A percentile compares a stretch with the other conserved stretches of the same genome.
phyloP scores from a whole-genome alignment of 1,284 basidiomycete genomes.

The Apiotrichum sp. region DNA sequence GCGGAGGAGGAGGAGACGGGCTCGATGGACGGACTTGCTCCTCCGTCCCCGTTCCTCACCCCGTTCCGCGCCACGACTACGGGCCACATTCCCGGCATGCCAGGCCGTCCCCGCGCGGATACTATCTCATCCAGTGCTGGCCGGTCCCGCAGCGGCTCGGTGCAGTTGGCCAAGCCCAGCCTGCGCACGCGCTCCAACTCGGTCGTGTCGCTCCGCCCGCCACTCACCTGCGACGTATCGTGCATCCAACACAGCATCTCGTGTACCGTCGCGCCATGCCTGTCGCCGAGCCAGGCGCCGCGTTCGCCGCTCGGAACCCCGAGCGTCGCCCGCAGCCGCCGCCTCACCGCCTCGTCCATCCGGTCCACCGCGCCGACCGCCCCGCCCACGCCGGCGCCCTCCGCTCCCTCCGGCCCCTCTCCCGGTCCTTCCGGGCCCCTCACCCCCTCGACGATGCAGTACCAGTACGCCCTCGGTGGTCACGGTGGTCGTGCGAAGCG shows the following conservation, averaged over 20 bases:
- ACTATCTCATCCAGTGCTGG: not conserved
- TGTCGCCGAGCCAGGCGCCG: not conserved
- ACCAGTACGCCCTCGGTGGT: constrained; percentile 42
- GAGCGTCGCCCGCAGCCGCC: not conserved
- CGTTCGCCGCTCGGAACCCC: constrained; percentile 9
- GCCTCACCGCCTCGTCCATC: constrained; percentile 1
- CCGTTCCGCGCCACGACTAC: not conserved
- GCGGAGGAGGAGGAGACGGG: constrained; percentile 1
- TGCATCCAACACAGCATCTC: constrained; percentile 6
- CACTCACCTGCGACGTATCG: constrained; percentile 35
- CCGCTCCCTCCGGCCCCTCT: no score
- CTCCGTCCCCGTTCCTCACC: not conserved
- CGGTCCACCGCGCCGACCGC: constrained; percentile 17
- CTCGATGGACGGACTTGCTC: not conserved
- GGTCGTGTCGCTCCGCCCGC: constrained; percentile 23
- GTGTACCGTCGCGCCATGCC: not conserved
- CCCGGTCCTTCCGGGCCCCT: no score
- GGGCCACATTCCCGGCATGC: not conserved
- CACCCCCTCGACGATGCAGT: constrained; percentile 5
- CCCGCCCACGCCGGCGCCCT: not conserved
- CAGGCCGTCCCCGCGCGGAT: not conserved
- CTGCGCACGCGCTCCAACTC: not conserved
- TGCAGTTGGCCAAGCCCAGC: not conserved
- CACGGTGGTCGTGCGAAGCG: constrained; percentile 43
- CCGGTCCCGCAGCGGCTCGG: not conserved